These are phyloP conservation scores for Pulveroboletus ravenelii DNA, from an alignment of 768 basidiomycete genomes.

Conservation along the genomic window DNA sequence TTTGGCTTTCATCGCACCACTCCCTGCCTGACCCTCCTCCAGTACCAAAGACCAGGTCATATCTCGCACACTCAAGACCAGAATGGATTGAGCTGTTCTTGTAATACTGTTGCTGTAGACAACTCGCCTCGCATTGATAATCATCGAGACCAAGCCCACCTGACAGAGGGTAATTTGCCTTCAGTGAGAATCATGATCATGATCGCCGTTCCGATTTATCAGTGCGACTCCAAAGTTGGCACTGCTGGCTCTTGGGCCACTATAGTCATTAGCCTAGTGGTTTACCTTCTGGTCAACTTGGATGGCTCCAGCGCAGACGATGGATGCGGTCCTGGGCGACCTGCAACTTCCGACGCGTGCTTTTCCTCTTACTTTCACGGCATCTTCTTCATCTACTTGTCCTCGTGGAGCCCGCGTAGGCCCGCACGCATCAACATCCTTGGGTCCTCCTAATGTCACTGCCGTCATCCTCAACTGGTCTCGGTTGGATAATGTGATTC, in stretches of 20 bases:
- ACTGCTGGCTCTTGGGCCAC: not conserved
- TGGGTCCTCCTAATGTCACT: slow-evolving; percentile 40
- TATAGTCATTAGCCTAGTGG: not conserved
- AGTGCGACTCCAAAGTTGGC: not conserved
- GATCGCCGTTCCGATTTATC: not conserved
- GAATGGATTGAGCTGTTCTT: slow-evolving; percentile 70
- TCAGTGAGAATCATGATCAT: not conserved
- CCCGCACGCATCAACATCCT: not conserved
- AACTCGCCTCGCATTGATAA: not conserved
- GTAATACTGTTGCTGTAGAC: slow-evolving; percentile 19
- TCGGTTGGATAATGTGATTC: slow-evolving; percentile 54
- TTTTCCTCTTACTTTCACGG: slow-evolving; percentile 18
- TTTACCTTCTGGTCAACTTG: not conserved
- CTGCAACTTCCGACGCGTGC: slow-evolving; percentile 12
- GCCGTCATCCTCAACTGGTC: slow-evolving; percentile 67
- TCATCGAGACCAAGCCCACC: not conserved
- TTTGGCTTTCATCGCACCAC: not conserved
- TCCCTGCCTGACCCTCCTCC: slow-evolving; percentile 6
- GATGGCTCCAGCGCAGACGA: slow-evolving; percentile 6
- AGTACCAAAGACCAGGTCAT: slow-evolving; percentile 74
- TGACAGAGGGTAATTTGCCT: not conserved
- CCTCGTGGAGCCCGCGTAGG: slow-evolving; percentile 12
- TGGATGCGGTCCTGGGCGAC: slow-evolving; percentile 10
- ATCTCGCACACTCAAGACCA: slow-evolving; percentile 81
- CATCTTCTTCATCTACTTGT: not conserved